A percentile compares a stretch with the other conserved stretches of the same genome.
These are phyloP conservation scores for Hypholoma fasciculare DNA, from an alignment of 768 basidiomycete species.

Conservation along the genomic window DNA sequence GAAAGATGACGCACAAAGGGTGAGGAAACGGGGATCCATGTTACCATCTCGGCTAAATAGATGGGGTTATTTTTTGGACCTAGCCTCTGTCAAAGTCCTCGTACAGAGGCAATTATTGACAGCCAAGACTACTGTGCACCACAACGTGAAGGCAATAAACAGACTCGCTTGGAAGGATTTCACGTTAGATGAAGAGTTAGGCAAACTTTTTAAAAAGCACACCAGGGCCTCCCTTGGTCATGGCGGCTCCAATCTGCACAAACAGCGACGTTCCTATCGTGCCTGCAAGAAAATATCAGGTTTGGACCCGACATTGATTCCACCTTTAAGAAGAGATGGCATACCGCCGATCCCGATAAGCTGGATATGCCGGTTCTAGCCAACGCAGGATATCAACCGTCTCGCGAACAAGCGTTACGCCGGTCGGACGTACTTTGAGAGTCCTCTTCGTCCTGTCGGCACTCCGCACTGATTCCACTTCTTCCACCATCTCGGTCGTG, in stretches of 20 bases:
- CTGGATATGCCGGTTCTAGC: constrained; percentile 50
- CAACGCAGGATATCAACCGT: neutral
- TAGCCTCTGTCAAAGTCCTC: too few species aligned
- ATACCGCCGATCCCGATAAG: constrained; percentile 52
- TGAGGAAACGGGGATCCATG: constrained; percentile 76
- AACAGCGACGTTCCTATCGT: constrained; percentile 78
- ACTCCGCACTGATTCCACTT: constrained; percentile 1
- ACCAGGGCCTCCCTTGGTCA: constrained; percentile 69
- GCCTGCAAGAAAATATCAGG: constrained; percentile 31
- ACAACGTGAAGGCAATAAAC: constrained; percentile 51
- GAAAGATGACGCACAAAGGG: constrained; percentile 53
- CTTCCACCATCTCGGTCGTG: constrained; percentile 7
- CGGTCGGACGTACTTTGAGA: constrained; percentile 16
- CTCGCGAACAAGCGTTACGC: neutral
- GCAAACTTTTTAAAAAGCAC: constrained; percentile 25
- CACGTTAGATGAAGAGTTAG: constrained; percentile 12
- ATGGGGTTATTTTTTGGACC: neutral
- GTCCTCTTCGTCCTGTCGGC: constrained; percentile 19
- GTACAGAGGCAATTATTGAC: constrained; percentile 47
- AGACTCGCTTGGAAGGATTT: constrained; percentile 34
- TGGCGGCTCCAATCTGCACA: constrained; percentile 65
- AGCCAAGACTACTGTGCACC: constrained; percentile 49
- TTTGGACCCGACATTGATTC: neutral
- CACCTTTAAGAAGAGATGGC: neutral
- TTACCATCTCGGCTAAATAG: constrained; percentile 71